These are phyloP conservation scores for Oldenlandia corymbosa DNA, from an alignment of 257 asterid species.

Conservation along the genomic window DNA sequence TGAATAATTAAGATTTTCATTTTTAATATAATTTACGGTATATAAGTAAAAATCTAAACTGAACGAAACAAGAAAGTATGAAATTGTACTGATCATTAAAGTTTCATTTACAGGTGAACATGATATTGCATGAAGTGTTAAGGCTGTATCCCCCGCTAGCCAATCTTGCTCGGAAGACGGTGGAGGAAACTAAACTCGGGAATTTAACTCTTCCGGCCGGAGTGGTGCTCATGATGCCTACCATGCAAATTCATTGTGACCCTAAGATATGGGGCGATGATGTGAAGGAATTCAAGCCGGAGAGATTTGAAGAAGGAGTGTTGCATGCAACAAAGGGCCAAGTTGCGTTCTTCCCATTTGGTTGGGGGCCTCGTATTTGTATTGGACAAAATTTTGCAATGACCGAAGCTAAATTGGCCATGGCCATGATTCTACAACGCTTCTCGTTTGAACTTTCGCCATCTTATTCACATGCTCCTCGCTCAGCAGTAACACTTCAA, in stretches of 20 bases:
- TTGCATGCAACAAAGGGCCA: conserved; percentile 17
- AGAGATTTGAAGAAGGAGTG: conserved; percentile 17
- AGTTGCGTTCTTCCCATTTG: conserved; percentile 15
- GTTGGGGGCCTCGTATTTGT: conserved; percentile 21
- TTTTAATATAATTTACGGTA: no score
- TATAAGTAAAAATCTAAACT: no score
- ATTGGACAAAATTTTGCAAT: conserved; percentile 16
- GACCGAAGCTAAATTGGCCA: conserved; percentile 12
- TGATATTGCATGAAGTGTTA: conserved; percentile 2
- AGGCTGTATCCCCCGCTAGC: conserved; percentile 1
- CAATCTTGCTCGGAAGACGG: not conserved
- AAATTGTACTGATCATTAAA: no score
- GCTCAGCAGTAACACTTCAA: not conserved
- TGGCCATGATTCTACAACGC: conserved; percentile 19
- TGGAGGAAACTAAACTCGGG: conserved; percentile 1
- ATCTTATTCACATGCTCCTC: conserved; percentile 2
- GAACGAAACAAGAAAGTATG: no score
- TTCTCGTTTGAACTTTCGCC: conserved; percentile 21
- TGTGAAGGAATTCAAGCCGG: conserved; percentile 17
- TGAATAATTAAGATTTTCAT: no score
- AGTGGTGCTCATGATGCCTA: not conserved
- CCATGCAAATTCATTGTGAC: not conserved
- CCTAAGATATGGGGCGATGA: conserved; percentile 17
- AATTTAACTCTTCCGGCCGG: conserved; percentile 5
- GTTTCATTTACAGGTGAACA: not conserved